A percentile compares a stretch with the other conserved stretches of the same genome.
These are phyloP conservation scores for Aspergillus clavatus DNA, from an alignment of 2,329 filamentous ascomycete species.

Conservation along the genomic window DNA sequence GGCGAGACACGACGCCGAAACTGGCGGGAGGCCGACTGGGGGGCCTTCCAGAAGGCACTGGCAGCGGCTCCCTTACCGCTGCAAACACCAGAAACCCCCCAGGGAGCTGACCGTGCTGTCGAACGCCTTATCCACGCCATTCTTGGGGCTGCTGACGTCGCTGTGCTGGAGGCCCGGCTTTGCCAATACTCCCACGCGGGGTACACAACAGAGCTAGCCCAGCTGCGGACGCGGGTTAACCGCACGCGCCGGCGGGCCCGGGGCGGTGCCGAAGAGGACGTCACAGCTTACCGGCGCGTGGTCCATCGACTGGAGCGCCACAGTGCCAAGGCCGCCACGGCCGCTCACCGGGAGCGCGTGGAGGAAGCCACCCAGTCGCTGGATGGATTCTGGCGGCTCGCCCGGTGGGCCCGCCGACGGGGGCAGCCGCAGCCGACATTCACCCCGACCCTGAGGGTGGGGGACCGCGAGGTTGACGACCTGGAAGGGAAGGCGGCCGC, in stretches of 20 bases:
- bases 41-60: not conserved
- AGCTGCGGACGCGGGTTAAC: not conserved
- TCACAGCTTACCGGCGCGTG: not conserved
- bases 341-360: too few species aligned
- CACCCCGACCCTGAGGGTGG: slow-evolving; percentile 1
- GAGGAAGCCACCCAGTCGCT: not conserved
- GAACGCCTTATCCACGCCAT: not conserved
- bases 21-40: slow-evolving; percentile 2
- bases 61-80: not conserved
- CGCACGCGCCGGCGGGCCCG: not conserved
- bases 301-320: not conserved
- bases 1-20: not conserved
- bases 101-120: not conserved
- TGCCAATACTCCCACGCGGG: not conserved
- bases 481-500: slow-evolving; percentile 1
- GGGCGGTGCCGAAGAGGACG: not conserved
- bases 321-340: not conserved
- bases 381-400: not conserved
- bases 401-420: not conserved
- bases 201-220: not conserved
- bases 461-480: not conserved
- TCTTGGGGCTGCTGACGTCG: not conserved
- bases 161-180: not conserved
- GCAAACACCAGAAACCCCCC: not conserved
- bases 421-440: not conserved